Base-by-base conservation (phyloP, 208 protist species). In the Wallacemonas sp. region DNA sequence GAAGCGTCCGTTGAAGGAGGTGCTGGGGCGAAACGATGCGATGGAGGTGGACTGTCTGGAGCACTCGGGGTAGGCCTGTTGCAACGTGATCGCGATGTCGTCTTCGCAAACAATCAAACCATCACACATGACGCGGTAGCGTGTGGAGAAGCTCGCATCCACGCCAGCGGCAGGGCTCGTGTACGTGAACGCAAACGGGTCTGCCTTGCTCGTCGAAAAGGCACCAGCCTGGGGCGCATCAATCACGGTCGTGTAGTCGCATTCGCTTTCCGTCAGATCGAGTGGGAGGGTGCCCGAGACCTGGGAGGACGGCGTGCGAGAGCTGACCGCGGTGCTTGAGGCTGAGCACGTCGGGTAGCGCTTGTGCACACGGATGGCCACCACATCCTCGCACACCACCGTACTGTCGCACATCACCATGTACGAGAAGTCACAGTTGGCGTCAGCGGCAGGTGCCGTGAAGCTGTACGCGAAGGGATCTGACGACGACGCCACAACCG, bases 31-130 rank as follows among this genome's bases (percentile, higher is more conserved):
- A 63, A 72, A 81, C 26, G 66, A 58, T 11, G n/a, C n/a, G 28
- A 58, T 58, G 28, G 51, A 47, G 26, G 63, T 53, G 55, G 68
- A 60, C 46, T 70, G 62, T 14, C 62, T 17, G 17, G 62, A 69
- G 63, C 63, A 64, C 28, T 70, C 33, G 58, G 67, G 17, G 70
- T 65, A 34, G 55, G 34, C 22, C 38, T 53, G 61, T 39, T 26
- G 17, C 47, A 45, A n/a, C 9, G 53, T 28, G 24, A 88, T 65
- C 26, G 19, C 9, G 33, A 84, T 42, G 28, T n/a, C 46, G 42
- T 77, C 79, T 1, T 64, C 60, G 55, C 83, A 90, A 11, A 90
- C 58, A 22, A 68, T 45, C 2, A 27, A 27, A 30, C 66, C 77
- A 30, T 71, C 66, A 42, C 77, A 84, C 30, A 58, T 36, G 24